These are phyloP conservation scores for Blastomyces percursus DNA, from an alignment of 2,329 filamentous ascomycete genomes.

Conservation along the genomic window DNA sequence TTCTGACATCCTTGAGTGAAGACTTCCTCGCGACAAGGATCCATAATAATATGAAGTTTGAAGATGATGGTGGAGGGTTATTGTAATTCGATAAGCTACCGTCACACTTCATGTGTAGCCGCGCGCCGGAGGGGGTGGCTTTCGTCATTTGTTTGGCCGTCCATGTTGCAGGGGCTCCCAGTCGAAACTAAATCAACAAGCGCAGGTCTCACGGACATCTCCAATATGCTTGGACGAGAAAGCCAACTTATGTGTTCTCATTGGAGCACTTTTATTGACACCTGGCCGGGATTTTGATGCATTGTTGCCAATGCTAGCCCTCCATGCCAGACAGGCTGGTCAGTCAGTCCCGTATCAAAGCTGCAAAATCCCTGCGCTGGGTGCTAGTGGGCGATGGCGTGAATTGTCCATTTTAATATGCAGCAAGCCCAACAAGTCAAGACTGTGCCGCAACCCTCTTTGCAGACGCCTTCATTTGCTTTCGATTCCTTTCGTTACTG, in stretches of 20 bases:
- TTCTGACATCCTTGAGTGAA: background rate
- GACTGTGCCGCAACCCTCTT: background rate
- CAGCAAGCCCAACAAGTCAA: constrained; percentile 6
- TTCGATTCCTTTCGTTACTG: background rate
- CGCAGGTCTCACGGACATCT: too few species aligned
- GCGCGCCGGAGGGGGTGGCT: background rate
- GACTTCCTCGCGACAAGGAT: background rate
- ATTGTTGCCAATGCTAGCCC: background rate
- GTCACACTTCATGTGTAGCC: background rate
- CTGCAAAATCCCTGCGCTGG: background rate
- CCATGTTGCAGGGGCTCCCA: background rate
- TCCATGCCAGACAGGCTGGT: background rate
- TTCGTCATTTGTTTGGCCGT: background rate
- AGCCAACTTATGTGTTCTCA: background rate
- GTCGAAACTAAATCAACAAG: background rate
- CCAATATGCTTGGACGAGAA: background rate
- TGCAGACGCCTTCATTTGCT: background rate
- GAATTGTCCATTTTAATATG: constrained; percentile 4
- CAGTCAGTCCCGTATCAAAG: background rate
- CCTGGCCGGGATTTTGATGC: too few species aligned
- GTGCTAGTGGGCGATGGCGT: background rate
- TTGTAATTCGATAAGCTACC: background rate
- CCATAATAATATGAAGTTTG: background rate
- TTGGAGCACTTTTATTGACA: background rate
- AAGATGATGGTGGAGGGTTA: background rate